phyloP scores from a whole-genome alignment of 2,329 filamentous ascomycete genomes.

The Hymenoscyphus repandus region DNA sequence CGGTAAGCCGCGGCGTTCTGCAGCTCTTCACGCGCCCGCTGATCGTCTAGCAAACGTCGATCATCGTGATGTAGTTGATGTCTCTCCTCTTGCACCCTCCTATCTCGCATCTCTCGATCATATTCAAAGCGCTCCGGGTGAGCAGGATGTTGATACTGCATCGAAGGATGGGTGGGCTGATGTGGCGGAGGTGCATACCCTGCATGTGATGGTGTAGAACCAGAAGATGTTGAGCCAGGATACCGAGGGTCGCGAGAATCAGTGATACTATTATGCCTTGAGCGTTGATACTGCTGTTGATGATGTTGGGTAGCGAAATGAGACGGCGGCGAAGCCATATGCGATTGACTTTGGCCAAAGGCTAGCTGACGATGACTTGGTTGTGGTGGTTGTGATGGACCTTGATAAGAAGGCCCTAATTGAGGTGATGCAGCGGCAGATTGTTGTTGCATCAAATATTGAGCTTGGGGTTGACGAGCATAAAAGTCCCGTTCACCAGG shows the following conservation, averaged over 20 bases:
- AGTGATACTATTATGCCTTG: slow-evolving; percentile 27
- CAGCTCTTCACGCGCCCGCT: slow-evolving; percentile 1
- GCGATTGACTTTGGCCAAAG: slow-evolving; percentile 23
- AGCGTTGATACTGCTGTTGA: slow-evolving; percentile 23
- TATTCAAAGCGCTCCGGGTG: slow-evolving; percentile 16
- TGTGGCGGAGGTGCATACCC: slow-evolving; percentile 20
- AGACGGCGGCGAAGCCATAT: slow-evolving; percentile 25
- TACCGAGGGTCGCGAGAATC: slow-evolving; percentile 26
- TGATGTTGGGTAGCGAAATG: slow-evolving; percentile 23
- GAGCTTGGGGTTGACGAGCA: slow-evolving; percentile 22
- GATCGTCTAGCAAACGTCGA: slow-evolving; percentile 6
- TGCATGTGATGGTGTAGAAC: slow-evolving; percentile 21
- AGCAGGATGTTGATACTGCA: slow-evolving; percentile 18
- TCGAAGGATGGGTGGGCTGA: slow-evolving; percentile 13
- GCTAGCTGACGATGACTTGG: slow-evolving; percentile 25
- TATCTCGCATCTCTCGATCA: slow-evolving; percentile 9
- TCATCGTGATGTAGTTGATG: neutral
- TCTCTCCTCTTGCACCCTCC: slow-evolving; percentile 6
- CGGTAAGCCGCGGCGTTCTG: neutral
- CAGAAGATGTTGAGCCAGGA: slow-evolving; percentile 17
- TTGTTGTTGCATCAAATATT: slow-evolving; percentile 26
- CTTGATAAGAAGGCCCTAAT: slow-evolving; percentile 23
- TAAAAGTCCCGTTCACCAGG: slow-evolving; percentile 31
- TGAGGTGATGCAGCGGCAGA: slow-evolving; percentile 24
- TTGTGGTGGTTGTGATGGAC: slow-evolving; percentile 21